Evolutionary conservation across 441 rosid genomes (phyloP), one percentile per base, ranked within the genome.

Genomic region (Hypseocharis bilobata): DNA sequence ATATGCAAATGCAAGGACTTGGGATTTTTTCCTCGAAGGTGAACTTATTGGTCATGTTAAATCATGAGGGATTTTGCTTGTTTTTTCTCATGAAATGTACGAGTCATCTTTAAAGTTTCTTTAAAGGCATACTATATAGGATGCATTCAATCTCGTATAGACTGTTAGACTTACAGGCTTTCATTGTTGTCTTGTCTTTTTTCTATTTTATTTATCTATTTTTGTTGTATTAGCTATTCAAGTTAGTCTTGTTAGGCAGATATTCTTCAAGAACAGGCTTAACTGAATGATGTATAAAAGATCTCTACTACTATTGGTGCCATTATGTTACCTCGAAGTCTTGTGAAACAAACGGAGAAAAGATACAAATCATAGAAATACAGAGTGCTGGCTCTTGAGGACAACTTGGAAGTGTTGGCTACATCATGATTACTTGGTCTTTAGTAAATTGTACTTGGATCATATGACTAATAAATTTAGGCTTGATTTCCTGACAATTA

Each of bases 41-140:
- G 59, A 26, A 25, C 32, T 55, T 55, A 3, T 30, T 49, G 19
- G 19, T 19, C 26, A 20, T 0, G 14, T 22, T 51, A 51, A 40
- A 27, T 56, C 54, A 47, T 1, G 27, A 26, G 60, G 60, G 60
- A n/a, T n/a, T n/a, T n/a, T n/a, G 32, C 36, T 56, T 56, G 20
- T n/a, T 4, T 26, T 56, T 55, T 55, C 27, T 25, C 7, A n/a
- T 27, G 29, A 55, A 55, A 26, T 55, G 32, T 55, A 10, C 26
- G 32, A 26, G 20, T 23, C 16, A 29, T 54, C 13, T 29, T 13
- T 25, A 3, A 2, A 10, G 3, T 13, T 40, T 36, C 1, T 11
- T 38, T 38, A 14, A n/a, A n/a, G n/a, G n/a, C n/a, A n/a, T n/a
- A n/a, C n/a, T n/a, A n/a, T n/a, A n/a, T n/a, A n/a, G n/a, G n/a